Conservation (phyloP, 2,329 filamentous ascomycete genomes). For the Leptographium lundbergii region DNA sequence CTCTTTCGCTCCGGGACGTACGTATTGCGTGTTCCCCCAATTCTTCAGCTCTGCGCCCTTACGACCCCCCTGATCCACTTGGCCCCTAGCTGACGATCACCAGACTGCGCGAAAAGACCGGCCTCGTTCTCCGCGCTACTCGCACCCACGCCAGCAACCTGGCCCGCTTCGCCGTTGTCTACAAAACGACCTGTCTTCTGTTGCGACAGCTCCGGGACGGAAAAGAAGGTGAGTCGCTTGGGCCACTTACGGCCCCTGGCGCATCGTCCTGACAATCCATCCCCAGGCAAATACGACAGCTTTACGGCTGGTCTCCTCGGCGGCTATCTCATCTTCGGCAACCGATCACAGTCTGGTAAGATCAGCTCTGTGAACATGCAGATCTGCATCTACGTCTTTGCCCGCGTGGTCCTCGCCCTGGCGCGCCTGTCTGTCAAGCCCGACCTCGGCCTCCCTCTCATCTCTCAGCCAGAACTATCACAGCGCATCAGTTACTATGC, state of each 20-base stretch:
- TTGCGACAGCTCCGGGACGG: conserved; percentile 52
- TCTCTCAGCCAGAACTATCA: conserved; percentile 35
- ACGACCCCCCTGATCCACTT: background rate
- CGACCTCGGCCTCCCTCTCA: conserved; percentile 33
- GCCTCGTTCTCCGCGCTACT: conserved; percentile 73
- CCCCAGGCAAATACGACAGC: conserved; percentile 60
- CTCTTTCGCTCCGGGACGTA: conserved; percentile 87
- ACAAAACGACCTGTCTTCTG: conserved; percentile 70
- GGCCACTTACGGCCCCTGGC: background rate
- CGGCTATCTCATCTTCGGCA: conserved; percentile 85
- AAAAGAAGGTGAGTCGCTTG: conserved; percentile 36
- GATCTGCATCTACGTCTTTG: conserved; percentile 97
- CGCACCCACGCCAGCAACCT: conserved; percentile 84
- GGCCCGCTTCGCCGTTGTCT: conserved; percentile 79
- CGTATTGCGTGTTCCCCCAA: conserved; percentile 22
- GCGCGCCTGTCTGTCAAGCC: conserved; percentile 72
- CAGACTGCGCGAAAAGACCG: conserved; percentile 60
- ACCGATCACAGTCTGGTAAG: conserved; percentile 49
- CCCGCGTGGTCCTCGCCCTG: conserved; percentile 72
- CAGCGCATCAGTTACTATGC: conserved; percentile 52
- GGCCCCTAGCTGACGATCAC: background rate
- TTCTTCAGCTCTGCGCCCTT: too few species aligned
- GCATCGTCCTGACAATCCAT: background rate
- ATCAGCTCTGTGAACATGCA: conserved; percentile 82
- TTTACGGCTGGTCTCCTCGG: conserved; percentile 81